Percentiles rank a stretch among this genome's conserved stretches.
Evolutionary conservation across 1,284 basidiomycete species (phyloP).

Genomic region (Limonomyces culmigenus): DNA sequence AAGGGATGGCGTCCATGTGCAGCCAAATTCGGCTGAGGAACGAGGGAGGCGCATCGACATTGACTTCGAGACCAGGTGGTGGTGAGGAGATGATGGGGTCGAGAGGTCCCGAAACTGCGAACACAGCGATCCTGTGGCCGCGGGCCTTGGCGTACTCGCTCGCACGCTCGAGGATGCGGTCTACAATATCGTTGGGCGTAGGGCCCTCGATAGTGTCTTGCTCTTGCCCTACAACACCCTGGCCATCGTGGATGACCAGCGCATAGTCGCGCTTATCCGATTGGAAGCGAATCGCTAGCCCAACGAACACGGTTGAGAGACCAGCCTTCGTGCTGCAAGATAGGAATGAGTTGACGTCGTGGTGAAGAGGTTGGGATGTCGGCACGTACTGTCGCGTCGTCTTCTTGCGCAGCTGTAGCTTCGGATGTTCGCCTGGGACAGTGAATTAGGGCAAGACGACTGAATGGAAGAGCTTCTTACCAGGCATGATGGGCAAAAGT

Average conservation of each 20-base stretch:
- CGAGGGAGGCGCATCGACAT: slow-evolving; percentile 1
- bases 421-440: too few species aligned
- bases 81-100: background rate
- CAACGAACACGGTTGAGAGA: background rate
- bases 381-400: too few species aligned
- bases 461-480: too few species aligned
- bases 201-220: background rate
- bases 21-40: slow-evolving; percentile 3
- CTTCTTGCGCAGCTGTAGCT: too few species aligned
- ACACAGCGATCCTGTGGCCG: slow-evolving; percentile 3
- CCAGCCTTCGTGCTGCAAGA: background rate
- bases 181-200: background rate
- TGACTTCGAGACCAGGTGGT: background rate
- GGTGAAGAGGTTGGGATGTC: too few species aligned
- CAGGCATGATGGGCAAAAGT: too few species aligned
- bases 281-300: slow-evolving; percentile 1
- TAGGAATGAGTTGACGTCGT: background rate
- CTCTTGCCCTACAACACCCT: slow-evolving; percentile 2
- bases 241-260: slow-evolving; percentile 3
- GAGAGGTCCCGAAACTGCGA: slow-evolving; percentile 2
- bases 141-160: slow-evolving; percentile 2
- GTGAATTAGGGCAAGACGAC: too few species aligned
- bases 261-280: slow-evolving; percentile 2
- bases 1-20: slow-evolving; percentile 3
- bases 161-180: slow-evolving; percentile 1